A percentile compares a stretch with the other conserved stretches of the same genome.
Evolutionary conservation across 208 protist species (phyloP).

Genomic region (Wallacemonas sp.): DNA sequence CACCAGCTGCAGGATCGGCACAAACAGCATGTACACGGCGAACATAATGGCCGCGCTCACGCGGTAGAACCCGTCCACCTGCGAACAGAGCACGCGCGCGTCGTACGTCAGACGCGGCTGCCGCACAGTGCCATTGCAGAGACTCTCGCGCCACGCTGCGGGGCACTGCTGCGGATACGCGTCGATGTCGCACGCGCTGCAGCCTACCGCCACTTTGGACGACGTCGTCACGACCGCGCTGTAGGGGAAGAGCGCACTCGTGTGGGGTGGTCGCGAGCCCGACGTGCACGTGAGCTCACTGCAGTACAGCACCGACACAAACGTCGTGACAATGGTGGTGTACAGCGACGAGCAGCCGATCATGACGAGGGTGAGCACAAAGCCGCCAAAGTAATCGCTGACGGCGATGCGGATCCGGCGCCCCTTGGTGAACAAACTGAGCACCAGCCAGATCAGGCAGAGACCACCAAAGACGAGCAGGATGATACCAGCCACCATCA

Average conservation of each 20-base stretch:
- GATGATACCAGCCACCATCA: slow-evolving; percentile 26
- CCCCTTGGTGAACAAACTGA: slow-evolving; percentile 38
- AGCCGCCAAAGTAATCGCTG: slow-evolving; percentile 8
- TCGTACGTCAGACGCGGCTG: slow-evolving; percentile 58
- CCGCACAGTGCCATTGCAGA: slow-evolving; percentile 28
- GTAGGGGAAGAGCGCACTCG: slow-evolving; percentile 41
- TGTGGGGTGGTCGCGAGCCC: slow-evolving; percentile 27
- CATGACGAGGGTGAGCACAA: slow-evolving; percentile 38
- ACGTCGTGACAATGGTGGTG: slow-evolving; percentile 57
- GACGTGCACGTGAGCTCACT: slow-evolving; percentile 31
- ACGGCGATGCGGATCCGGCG: slow-evolving; percentile 29
- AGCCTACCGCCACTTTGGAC: no score
- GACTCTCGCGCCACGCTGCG: slow-evolving; percentile 17
- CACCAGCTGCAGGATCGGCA: slow-evolving; percentile 58
- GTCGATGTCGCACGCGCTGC: slow-evolving; percentile 46
- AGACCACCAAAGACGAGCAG: slow-evolving; percentile 20
- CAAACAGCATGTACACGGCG: slow-evolving; percentile 37
- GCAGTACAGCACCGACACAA: slow-evolving; percentile 66
- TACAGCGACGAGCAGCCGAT: slow-evolving; percentile 52
- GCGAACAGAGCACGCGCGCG: slow-evolving; percentile 40
- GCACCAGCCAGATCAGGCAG: slow-evolving; percentile 36
- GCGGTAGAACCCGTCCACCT: slow-evolving; percentile 47
- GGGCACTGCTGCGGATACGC: slow-evolving; percentile 52
- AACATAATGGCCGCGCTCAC: slow-evolving; percentile 38
- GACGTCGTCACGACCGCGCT: slow-evolving; percentile 13